Evolutionary conservation across 2,329 filamentous ascomycete species (phyloP).

Genomic region (Clonostachys chloroleuca): DNA sequence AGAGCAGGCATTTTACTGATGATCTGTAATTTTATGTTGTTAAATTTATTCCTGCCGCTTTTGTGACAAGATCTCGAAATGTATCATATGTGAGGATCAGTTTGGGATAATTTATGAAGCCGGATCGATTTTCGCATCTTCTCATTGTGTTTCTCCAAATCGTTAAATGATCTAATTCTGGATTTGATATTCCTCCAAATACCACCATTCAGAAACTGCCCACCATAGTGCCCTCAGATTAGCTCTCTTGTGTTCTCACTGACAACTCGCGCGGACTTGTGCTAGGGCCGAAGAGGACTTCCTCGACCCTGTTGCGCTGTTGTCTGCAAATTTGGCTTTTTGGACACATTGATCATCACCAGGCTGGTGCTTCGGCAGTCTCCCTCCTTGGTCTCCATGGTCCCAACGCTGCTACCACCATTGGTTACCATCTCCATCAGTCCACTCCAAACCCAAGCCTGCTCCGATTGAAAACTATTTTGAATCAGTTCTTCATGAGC

Average conservation of each 20-base stretch:
- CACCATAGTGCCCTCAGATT: conserved; percentile 40
- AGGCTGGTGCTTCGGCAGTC: conserved; percentile 17
- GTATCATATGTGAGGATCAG: no score
- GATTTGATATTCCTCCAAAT: no score
- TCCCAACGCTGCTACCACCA: conserved; percentile 6
- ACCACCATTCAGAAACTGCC: no score
- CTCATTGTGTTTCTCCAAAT: no score
- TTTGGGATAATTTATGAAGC: no score
- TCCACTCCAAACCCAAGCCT: conserved; percentile 16
- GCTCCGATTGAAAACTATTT: conserved; percentile 53
- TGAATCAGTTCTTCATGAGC: conserved; percentile 22
- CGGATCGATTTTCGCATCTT: no score
- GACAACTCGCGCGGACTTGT: conserved; percentile 31
- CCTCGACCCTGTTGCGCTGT: conserved; percentile 17
- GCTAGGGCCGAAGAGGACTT: background rate
- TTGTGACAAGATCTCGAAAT: no score
- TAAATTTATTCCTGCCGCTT: no score
- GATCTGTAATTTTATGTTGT: no score
- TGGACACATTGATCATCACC: conserved; percentile 46
- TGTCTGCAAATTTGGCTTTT: conserved; percentile 56
- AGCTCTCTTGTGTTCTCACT: conserved; percentile 52
- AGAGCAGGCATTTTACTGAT: no score
- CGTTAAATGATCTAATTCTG: no score
- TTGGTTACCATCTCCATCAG: conserved; percentile 1
- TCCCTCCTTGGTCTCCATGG: conserved; percentile 3